These are phyloP conservation scores for Chrysochromulina parva DNA, from an alignment of 78 protist species.

Conservation along the genomic window DNA sequence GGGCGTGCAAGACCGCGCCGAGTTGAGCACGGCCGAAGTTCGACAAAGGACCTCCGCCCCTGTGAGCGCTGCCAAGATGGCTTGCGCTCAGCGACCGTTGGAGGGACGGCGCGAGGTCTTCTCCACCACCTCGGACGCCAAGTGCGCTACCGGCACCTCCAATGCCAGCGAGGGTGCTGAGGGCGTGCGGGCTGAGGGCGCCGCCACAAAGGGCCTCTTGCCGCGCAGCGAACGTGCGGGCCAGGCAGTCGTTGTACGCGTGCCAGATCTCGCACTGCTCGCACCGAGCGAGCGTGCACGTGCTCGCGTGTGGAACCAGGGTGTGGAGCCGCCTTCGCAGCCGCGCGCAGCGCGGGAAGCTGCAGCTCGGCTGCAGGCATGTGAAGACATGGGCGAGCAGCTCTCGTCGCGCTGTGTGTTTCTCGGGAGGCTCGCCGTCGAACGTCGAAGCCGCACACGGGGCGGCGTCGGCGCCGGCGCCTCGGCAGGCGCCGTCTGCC, in stretches of 20 bases:
- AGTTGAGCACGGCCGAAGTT: too few relatives aligned
- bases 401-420: background rate
- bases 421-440: background rate
- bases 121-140: background rate
- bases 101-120: background rate
- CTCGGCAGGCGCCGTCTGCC: too few relatives aligned
- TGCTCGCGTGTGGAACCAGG: background rate
- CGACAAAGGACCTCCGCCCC: too few relatives aligned
- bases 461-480: too few relatives aligned
- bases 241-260: background rate
- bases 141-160: background rate
- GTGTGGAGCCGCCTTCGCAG: background rate
- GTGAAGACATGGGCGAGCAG: slow-evolving; percentile 9
- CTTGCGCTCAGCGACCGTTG: background rate
- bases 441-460: too few relatives aligned
- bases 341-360: background rate
- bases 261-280: background rate
- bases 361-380: background rate
- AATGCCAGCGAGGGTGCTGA: background rate
- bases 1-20: too few relatives aligned
- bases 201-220: background rate
- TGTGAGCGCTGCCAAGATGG: too few relatives aligned
- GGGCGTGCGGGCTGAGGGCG: too few relatives aligned
- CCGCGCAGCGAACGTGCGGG: background rate
- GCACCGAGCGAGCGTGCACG: background rate